Conservation (phyloP, 352 stramenopile genomes). For the Phytopythium kandeliae region DNA sequence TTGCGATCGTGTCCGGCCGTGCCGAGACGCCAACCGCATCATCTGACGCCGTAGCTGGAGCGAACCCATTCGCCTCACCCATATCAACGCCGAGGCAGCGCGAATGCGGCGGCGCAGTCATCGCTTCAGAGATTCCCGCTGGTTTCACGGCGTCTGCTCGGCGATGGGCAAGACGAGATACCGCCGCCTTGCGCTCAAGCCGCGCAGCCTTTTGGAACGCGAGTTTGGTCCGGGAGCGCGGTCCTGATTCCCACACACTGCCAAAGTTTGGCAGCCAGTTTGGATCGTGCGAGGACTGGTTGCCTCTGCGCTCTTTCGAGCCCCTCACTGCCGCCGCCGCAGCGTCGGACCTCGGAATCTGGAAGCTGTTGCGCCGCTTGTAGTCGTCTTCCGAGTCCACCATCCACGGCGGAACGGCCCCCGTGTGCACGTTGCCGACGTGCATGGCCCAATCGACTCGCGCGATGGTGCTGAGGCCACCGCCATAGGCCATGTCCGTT, state of each 20-base stretch:
- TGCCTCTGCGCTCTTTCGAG: conserved; percentile 1
- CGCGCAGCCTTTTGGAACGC: conserved; percentile 29
- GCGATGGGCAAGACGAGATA: background rate
- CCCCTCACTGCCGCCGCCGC: background rate
- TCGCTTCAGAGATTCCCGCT: too few species aligned
- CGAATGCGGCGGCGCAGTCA: too few species aligned
- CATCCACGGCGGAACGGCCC: conserved; percentile 69
- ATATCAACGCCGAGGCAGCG: too few species aligned
- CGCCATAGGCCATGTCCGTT: conserved; percentile 36
- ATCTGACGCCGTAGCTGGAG: too few species aligned
- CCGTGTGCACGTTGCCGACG: conserved; percentile 61
- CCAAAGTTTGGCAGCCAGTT: conserved; percentile 78
- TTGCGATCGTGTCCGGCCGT: too few species aligned
- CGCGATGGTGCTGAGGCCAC: conserved; percentile 37
- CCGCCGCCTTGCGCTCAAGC: background rate
- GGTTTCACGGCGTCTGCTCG: background rate
- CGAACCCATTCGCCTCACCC: too few species aligned
- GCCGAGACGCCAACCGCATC: too few species aligned
- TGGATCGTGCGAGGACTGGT: conserved; percentile 18
- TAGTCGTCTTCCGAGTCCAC: conserved; percentile 67
- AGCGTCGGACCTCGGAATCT: background rate
- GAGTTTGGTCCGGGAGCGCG: conserved; percentile 50
- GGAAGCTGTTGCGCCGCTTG: conserved; percentile 42
- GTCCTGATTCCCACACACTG: conserved; percentile 66
- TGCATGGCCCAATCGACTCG: conserved; percentile 28